Conservation (phyloP, 352 stramenopile species). For the Globisporangium radiosum region DNA sequence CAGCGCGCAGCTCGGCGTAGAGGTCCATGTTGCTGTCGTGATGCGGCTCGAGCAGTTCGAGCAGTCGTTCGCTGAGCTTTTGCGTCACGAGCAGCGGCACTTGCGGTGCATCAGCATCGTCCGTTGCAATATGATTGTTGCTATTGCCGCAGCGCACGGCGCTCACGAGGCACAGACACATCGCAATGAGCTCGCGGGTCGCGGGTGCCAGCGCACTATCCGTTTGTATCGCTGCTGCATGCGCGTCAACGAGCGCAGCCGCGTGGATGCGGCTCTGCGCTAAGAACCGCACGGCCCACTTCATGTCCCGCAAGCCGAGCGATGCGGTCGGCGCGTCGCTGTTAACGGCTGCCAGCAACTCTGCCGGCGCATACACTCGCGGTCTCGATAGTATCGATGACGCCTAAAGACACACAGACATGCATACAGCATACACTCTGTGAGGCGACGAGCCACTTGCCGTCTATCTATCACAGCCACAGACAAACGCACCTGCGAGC, state of each 20-base stretch:
- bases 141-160: constrained; percentile 22
- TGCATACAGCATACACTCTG: no score
- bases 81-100: constrained; percentile 46
- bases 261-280: constrained; percentile 26
- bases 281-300: constrained; percentile 61
- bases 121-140: neutral
- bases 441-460: neutral
- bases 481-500: constrained; percentile 12
- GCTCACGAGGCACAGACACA: constrained; percentile 53
- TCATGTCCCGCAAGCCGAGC: constrained; percentile 47
- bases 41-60: constrained; percentile 47
- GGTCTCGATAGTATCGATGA: no score
- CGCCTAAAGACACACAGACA: no score
- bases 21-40: constrained; percentile 60
- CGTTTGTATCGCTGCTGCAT: neutral
- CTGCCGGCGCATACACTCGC: no score
- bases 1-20: constrained; percentile 41
- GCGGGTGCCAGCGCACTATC: constrained; percentile 17
- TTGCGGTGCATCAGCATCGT: constrained; percentile 3
- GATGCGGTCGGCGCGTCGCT: constrained; percentile 8
- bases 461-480: neutral
- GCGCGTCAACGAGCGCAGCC: constrained; percentile 6
- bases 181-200: constrained; percentile 42
- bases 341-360: no score
- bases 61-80: constrained; percentile 54